Conservation (phyloP, 257 asterid genomes). For the Solanum infundibuliforme region DNA sequence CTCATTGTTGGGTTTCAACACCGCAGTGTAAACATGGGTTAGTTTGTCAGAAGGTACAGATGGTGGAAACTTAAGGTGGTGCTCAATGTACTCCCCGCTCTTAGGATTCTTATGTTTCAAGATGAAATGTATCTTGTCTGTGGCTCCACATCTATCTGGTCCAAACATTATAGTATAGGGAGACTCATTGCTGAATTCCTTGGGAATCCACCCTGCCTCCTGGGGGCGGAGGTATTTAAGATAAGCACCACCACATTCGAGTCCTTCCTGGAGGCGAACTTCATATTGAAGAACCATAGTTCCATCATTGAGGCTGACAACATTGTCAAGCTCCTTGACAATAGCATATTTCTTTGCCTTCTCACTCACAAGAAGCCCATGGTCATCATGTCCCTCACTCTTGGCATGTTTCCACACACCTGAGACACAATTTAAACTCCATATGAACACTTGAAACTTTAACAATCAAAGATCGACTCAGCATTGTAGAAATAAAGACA, state of each 20-base stretch:
- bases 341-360: constrained; percentile 81
- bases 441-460: not conserved
- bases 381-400: constrained; percentile 91
- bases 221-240: constrained; percentile 92
- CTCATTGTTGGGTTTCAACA: constrained; percentile 66
- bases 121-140: constrained; percentile 94
- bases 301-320: constrained; percentile 55
- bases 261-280: constrained; percentile 89
- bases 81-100: constrained; percentile 70
- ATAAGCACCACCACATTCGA: constrained; percentile 98
- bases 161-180: constrained; percentile 98
- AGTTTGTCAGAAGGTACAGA: constrained; percentile 86
- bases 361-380: constrained; percentile 87
- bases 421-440: constrained; percentile 2
- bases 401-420: constrained; percentile 94
- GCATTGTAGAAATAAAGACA: not conserved
- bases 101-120: constrained; percentile 87
- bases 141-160: constrained; percentile 90
- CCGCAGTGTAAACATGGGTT: constrained; percentile 91
- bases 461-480: not conserved
- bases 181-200: constrained; percentile 38
- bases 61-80: constrained; percentile 92
- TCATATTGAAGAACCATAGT: constrained; percentile 79
- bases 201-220: constrained; percentile 56
- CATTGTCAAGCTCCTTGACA: constrained; percentile 67